phyloP scores from a whole-genome alignment of 257 asterid species.

The Gentiana dahurica region DNA sequence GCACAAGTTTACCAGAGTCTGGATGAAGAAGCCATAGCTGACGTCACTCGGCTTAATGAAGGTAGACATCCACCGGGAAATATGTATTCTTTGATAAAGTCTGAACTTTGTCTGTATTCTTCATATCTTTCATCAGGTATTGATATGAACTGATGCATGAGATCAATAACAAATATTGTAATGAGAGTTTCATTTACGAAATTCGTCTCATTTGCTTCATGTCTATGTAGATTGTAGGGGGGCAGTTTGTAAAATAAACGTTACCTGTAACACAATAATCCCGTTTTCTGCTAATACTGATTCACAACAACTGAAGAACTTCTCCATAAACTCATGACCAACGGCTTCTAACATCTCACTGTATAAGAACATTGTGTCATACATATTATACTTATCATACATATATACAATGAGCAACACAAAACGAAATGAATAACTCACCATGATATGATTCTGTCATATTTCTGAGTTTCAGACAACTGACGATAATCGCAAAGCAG shows the following conservation, averaged over 20 bases:
- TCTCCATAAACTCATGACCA: slow-evolving; percentile 86
- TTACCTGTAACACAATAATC: slow-evolving; percentile 80
- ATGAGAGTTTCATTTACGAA: background rate
- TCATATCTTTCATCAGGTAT: slow-evolving; percentile 77
- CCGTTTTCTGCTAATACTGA: slow-evolving; percentile 62
- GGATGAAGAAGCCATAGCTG: slow-evolving; percentile 81
- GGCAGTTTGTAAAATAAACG: background rate
- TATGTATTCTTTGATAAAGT: slow-evolving; percentile 76
- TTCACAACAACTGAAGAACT: slow-evolving; percentile 62
- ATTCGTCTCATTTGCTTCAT: background rate
- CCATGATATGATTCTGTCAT: slow-evolving; percentile 91
- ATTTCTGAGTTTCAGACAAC: slow-evolving; percentile 44
- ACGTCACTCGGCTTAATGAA: slow-evolving; percentile 62
- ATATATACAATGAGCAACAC: background rate
- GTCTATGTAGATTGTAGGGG: too few relatives aligned
- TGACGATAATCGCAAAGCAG: slow-evolving; percentile 86
- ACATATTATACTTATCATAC: background rate
- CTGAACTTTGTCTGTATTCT: slow-evolving; percentile 74
- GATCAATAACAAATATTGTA: background rate
- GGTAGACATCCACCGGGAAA: slow-evolving; percentile 91
- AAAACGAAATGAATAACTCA: slow-evolving; percentile 5
- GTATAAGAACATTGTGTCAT: slow-evolving; percentile 16
- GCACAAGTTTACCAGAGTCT: slow-evolving; percentile 46
- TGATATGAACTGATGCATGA: slow-evolving; percentile 44
- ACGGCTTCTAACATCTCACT: slow-evolving; percentile 99